These are phyloP conservation scores for Rhodotorula sphaerocarpa DNA, from an alignment of 768 basidiomycete species.

Conservation along the genomic window DNA sequence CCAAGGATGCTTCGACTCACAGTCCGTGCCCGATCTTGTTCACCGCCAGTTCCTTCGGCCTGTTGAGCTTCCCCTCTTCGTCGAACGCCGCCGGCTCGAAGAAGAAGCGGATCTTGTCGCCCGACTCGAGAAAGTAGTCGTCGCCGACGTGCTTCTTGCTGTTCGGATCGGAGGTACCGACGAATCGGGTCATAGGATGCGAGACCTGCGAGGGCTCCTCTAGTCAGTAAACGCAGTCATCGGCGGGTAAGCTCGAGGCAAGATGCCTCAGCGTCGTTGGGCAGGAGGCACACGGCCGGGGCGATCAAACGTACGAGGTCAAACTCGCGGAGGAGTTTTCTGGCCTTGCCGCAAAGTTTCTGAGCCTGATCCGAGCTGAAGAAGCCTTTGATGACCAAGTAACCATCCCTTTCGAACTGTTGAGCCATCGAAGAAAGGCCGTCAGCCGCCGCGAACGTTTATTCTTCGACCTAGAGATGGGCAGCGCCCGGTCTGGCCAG, in stretches of 20 bases:
- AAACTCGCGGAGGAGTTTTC: slow-evolving; percentile 70
- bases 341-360: slow-evolving; percentile 61
- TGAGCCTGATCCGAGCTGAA: slow-evolving; percentile 54
- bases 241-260: too few relatives aligned
- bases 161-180: background rate
- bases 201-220: slow-evolving; percentile 3
- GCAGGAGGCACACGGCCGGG: background rate
- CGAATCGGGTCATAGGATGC: background rate
- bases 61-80: slow-evolving; percentile 57
- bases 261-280: too few relatives aligned
- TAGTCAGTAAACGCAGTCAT: background rate
- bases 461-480: too few relatives aligned
- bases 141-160: slow-evolving; percentile 61
- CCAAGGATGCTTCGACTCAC: too few relatives aligned
- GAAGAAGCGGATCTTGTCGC: slow-evolving; percentile 92
- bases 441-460: too few relatives aligned
- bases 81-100: slow-evolving; percentile 81
- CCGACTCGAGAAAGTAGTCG: slow-evolving; percentile 82
- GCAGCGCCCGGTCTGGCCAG: too few relatives aligned
- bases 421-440: too few relatives aligned
- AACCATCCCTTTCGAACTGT: slow-evolving; percentile 34
- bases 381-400: slow-evolving; percentile 59
- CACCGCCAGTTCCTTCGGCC: slow-evolving; percentile 57
- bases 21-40: slow-evolving; percentile 70
- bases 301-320: slow-evolving; percentile 54